Evolutionary conservation across 2,329 filamentous ascomycete species (phyloP), one percentile per base, ranked within the genome.

Genomic region (Ceratocystis ficicola): DNA sequence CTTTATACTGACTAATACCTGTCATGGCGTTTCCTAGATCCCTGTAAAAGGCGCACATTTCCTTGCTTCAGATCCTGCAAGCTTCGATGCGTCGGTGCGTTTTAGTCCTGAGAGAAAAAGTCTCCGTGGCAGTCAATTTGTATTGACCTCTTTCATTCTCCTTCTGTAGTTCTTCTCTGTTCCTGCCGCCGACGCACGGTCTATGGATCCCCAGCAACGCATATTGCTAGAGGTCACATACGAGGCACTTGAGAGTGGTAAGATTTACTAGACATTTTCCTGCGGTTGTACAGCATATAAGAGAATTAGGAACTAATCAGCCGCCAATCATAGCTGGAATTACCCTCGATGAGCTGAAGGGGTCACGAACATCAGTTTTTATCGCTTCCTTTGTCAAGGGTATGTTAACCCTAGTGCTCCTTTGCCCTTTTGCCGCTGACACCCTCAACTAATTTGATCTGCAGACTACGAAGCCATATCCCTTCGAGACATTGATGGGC

Each of bases 171-270:
- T 83, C 71, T 83, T 83, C 69, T 76, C 76, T 0, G 74, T 82
- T 3, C 73, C 79, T 0, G 75, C 78, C 0, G 77, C 79, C 20
- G 80, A 82, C 63, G 80, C 80, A 20, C 76, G 76, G 28, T 79
- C 81, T 2, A 79, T 82, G 65, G 81, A 83, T 63, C 80, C 80
- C 5, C 79, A 81, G 66, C 79, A 81, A 68, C 73, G 80, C n/a
- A 73, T 81, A 25, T 72, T 81, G 0, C 75, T 83, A 0, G 81
- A 83, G 67, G 73, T 76, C 5, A 77, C 76, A 2, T 81, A 80
- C 50, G 80, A 82, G 68, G 78, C 79, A 22, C 72, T 81, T 1
- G 80, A 82, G 67, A 80, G 77, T 68, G 78, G 79, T 79, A 50
- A 44, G 44, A 5, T 36, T 36, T 36, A 12, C 32, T 36, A 36